Evolutionary conservation across 208 protist genomes (phyloP).

Genomic region (Crithidia sp.): DNA sequence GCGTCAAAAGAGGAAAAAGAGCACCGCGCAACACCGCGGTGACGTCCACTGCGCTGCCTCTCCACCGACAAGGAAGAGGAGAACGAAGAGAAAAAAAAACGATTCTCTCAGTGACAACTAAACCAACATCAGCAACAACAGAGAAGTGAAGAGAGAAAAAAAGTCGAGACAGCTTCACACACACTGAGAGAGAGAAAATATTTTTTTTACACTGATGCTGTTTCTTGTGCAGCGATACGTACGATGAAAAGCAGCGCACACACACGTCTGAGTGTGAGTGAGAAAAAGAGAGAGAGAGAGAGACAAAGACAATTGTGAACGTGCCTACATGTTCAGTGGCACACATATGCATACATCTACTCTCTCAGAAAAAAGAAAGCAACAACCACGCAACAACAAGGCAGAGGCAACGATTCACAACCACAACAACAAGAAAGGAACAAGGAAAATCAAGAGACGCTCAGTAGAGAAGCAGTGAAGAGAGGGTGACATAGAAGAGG

Average conservation of each 20-base stretch:
- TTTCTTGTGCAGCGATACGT: too few relatives aligned
- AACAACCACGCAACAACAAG: neutral
- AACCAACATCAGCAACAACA: neutral
- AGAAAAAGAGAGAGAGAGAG: slow-evolving; percentile 11
- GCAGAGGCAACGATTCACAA: neutral
- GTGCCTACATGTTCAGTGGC: too few relatives aligned
- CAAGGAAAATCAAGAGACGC: neutral
- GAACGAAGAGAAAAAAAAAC: neutral
- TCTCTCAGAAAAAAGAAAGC: slow-evolving; percentile 2
- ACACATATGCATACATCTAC: too few relatives aligned
- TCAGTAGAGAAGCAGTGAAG: too few relatives aligned
- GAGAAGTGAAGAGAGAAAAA: neutral
- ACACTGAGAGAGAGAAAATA: neutral
- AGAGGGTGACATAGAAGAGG: neutral
- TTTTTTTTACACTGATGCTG: too few relatives aligned
- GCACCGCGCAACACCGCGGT: neutral
- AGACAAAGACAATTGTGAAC: neutral
- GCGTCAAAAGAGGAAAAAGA: neutral
- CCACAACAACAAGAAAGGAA: neutral
- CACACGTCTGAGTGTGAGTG: neutral
- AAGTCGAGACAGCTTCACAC: neutral
- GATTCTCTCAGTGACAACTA: neutral
- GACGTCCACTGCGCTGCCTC: too few relatives aligned
- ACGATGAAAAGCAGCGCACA: too few relatives aligned
- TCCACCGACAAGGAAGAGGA: neutral